These are phyloP conservation scores for Typha latifolia DNA, from an alignment of 176 grass and related monocot species.

Conservation along the genomic window DNA sequence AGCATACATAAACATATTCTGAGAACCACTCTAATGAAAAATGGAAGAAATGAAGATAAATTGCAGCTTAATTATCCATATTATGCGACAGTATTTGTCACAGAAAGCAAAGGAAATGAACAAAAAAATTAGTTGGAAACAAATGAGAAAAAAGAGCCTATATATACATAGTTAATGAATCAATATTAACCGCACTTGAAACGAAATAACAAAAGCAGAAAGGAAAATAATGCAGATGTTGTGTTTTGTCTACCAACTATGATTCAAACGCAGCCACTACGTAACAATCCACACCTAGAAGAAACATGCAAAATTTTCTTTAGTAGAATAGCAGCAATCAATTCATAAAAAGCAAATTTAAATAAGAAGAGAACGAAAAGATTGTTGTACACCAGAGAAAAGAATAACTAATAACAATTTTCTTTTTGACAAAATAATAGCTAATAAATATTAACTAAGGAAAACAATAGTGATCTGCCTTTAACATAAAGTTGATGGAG, in stretches of 20 bases:
- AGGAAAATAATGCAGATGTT: background rate
- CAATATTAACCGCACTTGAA: background rate
- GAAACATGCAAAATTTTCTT: background rate
- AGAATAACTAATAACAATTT: background rate
- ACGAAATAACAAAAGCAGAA: background rate
- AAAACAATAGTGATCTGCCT: too few species aligned
- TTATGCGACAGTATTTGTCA: background rate
- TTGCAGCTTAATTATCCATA: background rate
- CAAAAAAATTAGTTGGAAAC: background rate
- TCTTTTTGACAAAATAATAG: background rate
- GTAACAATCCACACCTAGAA: background rate
- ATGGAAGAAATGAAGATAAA: background rate
- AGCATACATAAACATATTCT: too few species aligned
- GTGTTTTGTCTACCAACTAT: background rate
- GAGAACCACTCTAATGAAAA: too few species aligned
- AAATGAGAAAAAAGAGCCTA: background rate
- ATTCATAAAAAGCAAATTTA: background rate
- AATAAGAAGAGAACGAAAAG: background rate
- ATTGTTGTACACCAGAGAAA: background rate
- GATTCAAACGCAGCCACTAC: background rate
- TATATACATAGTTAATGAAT: background rate
- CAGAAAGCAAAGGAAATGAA: too few species aligned
- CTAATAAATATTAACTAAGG: background rate
- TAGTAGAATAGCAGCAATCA: background rate
- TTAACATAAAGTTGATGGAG: too few species aligned